Percentiles rank a stretch among this genome's conserved stretches.
These are phyloP conservation scores for Cladosporium sp. DNA, from an alignment of 2,329 filamentous ascomycete species.

Conservation along the genomic window DNA sequence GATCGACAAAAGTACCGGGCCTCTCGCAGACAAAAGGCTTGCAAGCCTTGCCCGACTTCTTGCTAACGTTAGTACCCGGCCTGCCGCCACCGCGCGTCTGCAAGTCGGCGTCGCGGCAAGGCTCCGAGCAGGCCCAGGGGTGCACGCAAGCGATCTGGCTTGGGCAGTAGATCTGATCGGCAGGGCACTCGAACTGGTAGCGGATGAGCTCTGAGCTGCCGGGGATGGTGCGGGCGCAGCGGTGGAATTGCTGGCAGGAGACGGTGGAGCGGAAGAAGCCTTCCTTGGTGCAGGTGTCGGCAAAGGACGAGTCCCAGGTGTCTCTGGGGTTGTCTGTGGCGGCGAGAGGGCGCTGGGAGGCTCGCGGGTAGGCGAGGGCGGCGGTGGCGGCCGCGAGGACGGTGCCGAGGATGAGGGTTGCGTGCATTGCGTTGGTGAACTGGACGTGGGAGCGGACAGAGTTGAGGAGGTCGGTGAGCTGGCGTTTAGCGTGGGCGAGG, in stretches of 20 bases:
- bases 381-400: slow-evolving; percentile 17
- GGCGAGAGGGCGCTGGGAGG: slow-evolving; percentile 14
- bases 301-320: slow-evolving; percentile 18
- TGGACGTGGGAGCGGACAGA: background rate
- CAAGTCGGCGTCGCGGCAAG: slow-evolving; percentile 9
- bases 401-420: slow-evolving; percentile 15
- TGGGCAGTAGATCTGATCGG: slow-evolving; percentile 16
- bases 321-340: slow-evolving; percentile 16
- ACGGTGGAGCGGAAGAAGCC: slow-evolving; percentile 15
- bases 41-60: slow-evolving; percentile 14
- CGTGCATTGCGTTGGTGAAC: slow-evolving; percentile 18
- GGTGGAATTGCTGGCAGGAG: slow-evolving; percentile 16
- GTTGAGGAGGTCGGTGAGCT: background rate
- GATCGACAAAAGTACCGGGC: slow-evolving; percentile 15
- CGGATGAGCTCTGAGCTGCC: slow-evolving; percentile 18
- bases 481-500: slow-evolving; percentile 2
- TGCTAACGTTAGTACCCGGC: background rate
- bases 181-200: slow-evolving; percentile 17
- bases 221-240: slow-evolving; percentile 6
- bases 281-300: slow-evolving; percentile 12
- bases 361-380: slow-evolving; percentile 15
- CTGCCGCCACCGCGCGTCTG: background rate
- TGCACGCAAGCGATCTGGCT: slow-evolving; percentile 18
- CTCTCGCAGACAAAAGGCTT: slow-evolving; percentile 17
- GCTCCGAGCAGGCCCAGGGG: slow-evolving; percentile 15